Conservation (phyloP, 176 grass and related monocot species). For the Alopecurus myosuroides region DNA sequence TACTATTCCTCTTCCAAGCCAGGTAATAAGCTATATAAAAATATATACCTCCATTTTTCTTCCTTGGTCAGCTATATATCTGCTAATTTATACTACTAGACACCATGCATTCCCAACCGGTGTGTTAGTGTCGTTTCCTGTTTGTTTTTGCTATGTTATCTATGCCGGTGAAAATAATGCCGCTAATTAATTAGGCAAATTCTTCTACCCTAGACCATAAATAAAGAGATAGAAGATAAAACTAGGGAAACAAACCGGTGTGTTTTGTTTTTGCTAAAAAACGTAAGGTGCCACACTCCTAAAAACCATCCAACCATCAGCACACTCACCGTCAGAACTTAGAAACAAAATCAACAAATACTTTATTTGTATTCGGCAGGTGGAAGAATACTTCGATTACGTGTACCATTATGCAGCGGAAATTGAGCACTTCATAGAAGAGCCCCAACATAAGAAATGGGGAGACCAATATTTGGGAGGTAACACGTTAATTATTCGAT, state of each 20-base stretch:
- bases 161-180: too few species aligned
- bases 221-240: too few species aligned
- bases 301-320: background rate
- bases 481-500: too few species aligned
- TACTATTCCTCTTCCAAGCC: background rate
- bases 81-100: background rate
- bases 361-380: background rate
- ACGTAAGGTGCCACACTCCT: background rate
- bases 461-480: background rate
- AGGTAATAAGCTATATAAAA: background rate
- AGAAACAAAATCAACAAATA: background rate
- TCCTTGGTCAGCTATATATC: background rate
- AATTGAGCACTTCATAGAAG: background rate
- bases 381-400: background rate
- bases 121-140: too few species aligned
- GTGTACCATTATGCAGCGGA: too few species aligned
- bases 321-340: background rate
- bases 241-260: too few species aligned
- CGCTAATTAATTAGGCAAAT: too few species aligned
- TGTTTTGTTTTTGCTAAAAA: background rate
- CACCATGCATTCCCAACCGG: background rate
- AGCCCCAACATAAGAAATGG: background rate
- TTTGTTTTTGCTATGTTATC: too few species aligned
- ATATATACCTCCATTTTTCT: background rate
- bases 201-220: too few species aligned